phyloP scores from a whole-genome alignment of 306 rosid genomes.

The Trichosanthes truncata region DNA sequence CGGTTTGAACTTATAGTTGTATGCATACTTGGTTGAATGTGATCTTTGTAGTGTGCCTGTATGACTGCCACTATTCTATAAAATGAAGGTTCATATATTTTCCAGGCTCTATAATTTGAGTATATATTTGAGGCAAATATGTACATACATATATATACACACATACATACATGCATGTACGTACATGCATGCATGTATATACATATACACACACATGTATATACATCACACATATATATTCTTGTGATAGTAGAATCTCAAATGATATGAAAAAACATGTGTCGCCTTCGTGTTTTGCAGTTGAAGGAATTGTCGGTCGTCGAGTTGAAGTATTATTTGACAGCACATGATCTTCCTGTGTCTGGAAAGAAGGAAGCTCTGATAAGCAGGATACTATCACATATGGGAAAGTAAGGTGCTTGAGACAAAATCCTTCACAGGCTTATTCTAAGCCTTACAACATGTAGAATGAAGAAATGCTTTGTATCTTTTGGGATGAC shows the following conservation, averaged over 20 bases:
- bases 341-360: slow-evolving; percentile 72
- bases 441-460: neutral
- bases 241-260: too few relatives aligned
- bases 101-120: neutral
- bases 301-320: slow-evolving; percentile 72
- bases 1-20: neutral
- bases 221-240: too few relatives aligned
- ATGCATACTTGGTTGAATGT: neutral
- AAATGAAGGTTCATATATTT: neutral
- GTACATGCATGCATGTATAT: too few relatives aligned
- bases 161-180: too few relatives aligned
- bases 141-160: too few relatives aligned
- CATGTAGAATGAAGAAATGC: neutral
- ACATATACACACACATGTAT: too few relatives aligned
- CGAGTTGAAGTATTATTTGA: slow-evolving; percentile 63
- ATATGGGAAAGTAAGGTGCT: slow-evolving; percentile 51
- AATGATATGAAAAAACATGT: too few relatives aligned
- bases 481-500: neutral
- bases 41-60: neutral
- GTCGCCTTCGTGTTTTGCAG: slow-evolving; percentile 34
- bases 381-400: slow-evolving; percentile 67
- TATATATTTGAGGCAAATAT: too few relatives aligned
- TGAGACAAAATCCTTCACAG: neutral
- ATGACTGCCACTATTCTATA: neutral
- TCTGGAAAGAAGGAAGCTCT: slow-evolving; percentile 79